Base-by-base conservation (phyloP, 306 rosid genomes). In the Luffa aegyptiaca region DNA sequence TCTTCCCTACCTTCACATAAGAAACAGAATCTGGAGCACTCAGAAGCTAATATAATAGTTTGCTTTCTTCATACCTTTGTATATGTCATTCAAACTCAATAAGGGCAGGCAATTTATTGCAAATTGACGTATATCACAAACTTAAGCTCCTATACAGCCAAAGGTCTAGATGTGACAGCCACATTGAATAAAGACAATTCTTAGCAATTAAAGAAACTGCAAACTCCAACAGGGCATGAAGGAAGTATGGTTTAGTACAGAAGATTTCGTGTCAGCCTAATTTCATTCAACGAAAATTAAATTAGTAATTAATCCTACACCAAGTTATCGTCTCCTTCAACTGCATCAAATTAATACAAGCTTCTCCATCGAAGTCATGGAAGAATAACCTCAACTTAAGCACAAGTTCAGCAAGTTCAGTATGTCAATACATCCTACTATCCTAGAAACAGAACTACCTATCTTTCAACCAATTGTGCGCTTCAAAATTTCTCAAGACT, bases 1-100 rank as follows among this genome's bases (percentile, higher is more conserved):
- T 87, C 82, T 82, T 65, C 52, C 90, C 90, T 11, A 51, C 88
- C 90, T 75, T 53, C 63, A 52, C 33, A 35, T 17, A 1, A 3
- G 41, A 75, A 53, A 75, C 39, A 8, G 18, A 75, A 33, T 17
- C 48, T 3, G 26, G 5, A 16, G 31, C n/a, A 31, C 62, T 48
- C 6, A 31, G 14, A 71, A 44, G 45, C 61, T 10, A 36, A 1
- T 51, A 42, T 6, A 45, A 10, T 70, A 35, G 11, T 36, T 71
- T 4, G 9, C 56, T 70, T 45, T 70, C 37, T 48, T 12, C 76
- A 11, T 21, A 46, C 39, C 8, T 18, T 68, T 13, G n/a, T 5
- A 8, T 1, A 37, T 12, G 14, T 65, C 26, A 68, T 41, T 41
- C 31, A 42, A 62, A 62, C 41, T 62, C 68, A 4, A 62, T 3